Percentiles rank a stretch among this genome's conserved stretches.
Evolutionary conservation across 805 yeast genomes (phyloP).

Genomic region (Candida alai): DNA sequence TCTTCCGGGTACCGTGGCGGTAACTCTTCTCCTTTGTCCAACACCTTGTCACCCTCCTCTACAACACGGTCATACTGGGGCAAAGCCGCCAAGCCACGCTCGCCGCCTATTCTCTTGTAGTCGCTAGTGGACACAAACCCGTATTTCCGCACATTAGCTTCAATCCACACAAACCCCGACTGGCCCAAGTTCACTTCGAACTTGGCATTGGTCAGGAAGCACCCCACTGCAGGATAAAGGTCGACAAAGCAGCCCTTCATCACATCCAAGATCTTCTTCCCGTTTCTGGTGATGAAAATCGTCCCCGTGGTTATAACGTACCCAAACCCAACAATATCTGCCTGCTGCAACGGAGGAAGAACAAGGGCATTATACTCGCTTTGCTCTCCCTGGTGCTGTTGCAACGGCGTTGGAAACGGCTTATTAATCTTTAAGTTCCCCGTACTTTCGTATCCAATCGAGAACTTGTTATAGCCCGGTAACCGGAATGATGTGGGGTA

Average conservation of each 20-base stretch:
- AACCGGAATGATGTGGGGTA: slow-evolving; percentile 64
- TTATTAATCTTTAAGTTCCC: slow-evolving; percentile 67
- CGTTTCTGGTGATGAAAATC: slow-evolving; percentile 52
- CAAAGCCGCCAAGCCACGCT: slow-evolving; percentile 35
- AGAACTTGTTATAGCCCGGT: slow-evolving; percentile 70
- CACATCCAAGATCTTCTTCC: slow-evolving; percentile 49
- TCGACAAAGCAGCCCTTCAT: slow-evolving; percentile 47
- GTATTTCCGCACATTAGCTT: slow-evolving; percentile 50
- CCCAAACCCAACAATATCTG: slow-evolving; percentile 57
- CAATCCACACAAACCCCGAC: slow-evolving; percentile 45
- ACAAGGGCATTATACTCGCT: slow-evolving; percentile 43
- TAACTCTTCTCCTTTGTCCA: slow-evolving; percentile 68
- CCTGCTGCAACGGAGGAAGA: slow-evolving; percentile 48
- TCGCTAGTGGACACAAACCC: slow-evolving; percentile 53
- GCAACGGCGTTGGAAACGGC: slow-evolving; percentile 51
- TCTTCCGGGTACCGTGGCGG: slow-evolving; percentile 70
- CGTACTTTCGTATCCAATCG: slow-evolving; percentile 68
- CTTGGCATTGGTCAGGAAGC: slow-evolving; percentile 40
- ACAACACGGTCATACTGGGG: slow-evolving; percentile 39
- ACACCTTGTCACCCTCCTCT: slow-evolving; percentile 44
- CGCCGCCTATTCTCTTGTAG: slow-evolving; percentile 32
- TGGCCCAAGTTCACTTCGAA: slow-evolving; percentile 43
- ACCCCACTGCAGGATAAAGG: slow-evolving; percentile 53
- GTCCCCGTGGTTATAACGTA: slow-evolving; percentile 46
- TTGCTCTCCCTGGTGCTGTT: slow-evolving; percentile 38